phyloP scores from a whole-genome alignment of 441 rosid species.

The Pelargonium citronellum region DNA sequence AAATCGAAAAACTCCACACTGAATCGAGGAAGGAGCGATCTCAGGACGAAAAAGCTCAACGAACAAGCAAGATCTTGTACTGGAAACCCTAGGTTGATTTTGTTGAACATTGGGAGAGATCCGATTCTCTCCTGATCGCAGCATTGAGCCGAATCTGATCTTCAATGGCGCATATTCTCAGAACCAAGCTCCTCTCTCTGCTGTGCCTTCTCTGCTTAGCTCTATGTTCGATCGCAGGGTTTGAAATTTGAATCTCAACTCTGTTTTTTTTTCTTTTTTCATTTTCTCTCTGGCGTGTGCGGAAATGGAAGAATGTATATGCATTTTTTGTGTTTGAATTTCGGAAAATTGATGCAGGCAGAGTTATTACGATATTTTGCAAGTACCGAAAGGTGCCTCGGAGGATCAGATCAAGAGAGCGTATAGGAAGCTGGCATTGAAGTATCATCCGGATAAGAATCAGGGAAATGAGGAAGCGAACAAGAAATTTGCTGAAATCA shows the following conservation, averaged over 20 bases:
- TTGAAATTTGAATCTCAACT: slow-evolving; percentile 14
- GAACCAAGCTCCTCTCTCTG: slow-evolving; percentile 36
- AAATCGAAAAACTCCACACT: not conserved
- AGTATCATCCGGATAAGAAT: slow-evolving; percentile 96
- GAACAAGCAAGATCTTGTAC: not conserved
- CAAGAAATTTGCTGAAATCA: slow-evolving; percentile 82
- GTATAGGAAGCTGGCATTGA: slow-evolving; percentile 84
- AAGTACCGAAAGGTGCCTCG: slow-evolving; percentile 77
- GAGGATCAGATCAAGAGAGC: slow-evolving; percentile 99
- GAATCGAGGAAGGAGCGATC: too few relatives aligned
- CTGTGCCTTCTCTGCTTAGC: slow-evolving; percentile 45
- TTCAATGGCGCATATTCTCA: slow-evolving; percentile 38
- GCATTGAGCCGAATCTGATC: not conserved
- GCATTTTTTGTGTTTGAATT: not conserved
- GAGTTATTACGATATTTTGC: slow-evolving; percentile 81
- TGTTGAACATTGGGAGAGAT: slow-evolving; percentile 36
- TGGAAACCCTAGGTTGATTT: not conserved
- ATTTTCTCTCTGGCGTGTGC: not conserved
- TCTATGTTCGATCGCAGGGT: slow-evolving; percentile 51
- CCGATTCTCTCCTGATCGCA: slow-evolving; percentile 34
- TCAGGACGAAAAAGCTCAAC: not conserved
- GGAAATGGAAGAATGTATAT: not conserved
- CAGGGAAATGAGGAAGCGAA: slow-evolving; percentile 87
- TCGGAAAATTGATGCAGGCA: slow-evolving; percentile 44
- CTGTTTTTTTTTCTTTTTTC: too few relatives aligned